A percentile compares a stretch with the other conserved stretches of the same genome.
These are phyloP conservation scores for Calycina herbarum DNA, from an alignment of 2,329 filamentous ascomycete species.

Conservation along the genomic window DNA sequence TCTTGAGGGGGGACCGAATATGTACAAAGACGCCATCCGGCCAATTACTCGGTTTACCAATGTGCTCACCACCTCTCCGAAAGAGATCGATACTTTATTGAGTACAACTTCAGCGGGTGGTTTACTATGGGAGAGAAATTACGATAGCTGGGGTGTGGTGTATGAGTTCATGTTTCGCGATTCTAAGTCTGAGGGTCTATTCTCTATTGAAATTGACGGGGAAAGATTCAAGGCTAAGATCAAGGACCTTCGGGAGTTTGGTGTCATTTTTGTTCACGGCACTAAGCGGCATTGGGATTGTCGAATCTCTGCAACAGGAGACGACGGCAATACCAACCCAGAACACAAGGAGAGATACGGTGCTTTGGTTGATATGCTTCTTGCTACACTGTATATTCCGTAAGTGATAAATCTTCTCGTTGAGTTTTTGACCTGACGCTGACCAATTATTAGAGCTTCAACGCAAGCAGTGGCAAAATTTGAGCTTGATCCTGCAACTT, in stretches of 20 bases:
- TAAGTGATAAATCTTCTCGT: neutral
- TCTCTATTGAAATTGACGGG: constrained; percentile 34
- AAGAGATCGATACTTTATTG: constrained; percentile 30
- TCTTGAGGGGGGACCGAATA: neutral
- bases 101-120: constrained; percentile 26
- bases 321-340: constrained; percentile 1
- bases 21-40: neutral
- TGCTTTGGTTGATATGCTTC: neutral
- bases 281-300: constrained; percentile 36
- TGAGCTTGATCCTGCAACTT: constrained; percentile 1
- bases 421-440: neutral
- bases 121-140: constrained; percentile 28
- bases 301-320: constrained; percentile 27
- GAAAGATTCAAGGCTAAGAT: constrained; percentile 30
- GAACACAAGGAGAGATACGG: neutral
- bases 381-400: neutral
- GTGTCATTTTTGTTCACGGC: constrained; percentile 34
- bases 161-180: constrained; percentile 34
- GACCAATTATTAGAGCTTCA: neutral
- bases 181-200: constrained; percentile 11
- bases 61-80: constrained; percentile 29
- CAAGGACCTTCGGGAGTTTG: constrained; percentile 22
- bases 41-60: constrained; percentile 29
- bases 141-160: constrained; percentile 23
- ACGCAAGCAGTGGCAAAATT: neutral